Evolutionary conservation across 805 yeast genomes (phyloP).

Genomic region (Blastobotrys terrestris): DNA sequence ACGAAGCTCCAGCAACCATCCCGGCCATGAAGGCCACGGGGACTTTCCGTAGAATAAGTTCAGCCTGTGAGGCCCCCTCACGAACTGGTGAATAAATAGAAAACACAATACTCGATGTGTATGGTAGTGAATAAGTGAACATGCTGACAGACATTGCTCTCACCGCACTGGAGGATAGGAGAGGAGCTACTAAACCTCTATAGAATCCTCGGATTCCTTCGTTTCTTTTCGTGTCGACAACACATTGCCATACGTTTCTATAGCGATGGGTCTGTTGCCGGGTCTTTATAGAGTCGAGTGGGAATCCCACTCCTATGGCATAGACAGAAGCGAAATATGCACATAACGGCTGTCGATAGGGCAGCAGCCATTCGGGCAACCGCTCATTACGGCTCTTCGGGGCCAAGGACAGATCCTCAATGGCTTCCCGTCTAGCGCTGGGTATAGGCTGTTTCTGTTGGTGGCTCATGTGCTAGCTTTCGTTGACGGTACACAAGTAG

Average conservation of each 20-base stretch:
- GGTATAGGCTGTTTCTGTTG: background rate
- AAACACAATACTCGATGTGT: slow-evolving; percentile 16
- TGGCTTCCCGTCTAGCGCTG: background rate
- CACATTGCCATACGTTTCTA: slow-evolving; percentile 51
- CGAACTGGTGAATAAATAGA: slow-evolving; percentile 13
- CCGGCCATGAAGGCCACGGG: slow-evolving; percentile 44
- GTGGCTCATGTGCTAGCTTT: slow-evolving; percentile 1
- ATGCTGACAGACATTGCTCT: slow-evolving; percentile 61
- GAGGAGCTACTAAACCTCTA: slow-evolving; percentile 71
- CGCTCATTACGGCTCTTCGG: background rate
- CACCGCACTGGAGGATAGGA: slow-evolving; percentile 54
- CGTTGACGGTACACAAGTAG: no score
- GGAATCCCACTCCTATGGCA: slow-evolving; percentile 71
- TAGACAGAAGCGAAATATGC: slow-evolving; percentile 60
- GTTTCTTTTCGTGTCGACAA: slow-evolving; percentile 43
- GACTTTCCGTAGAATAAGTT: slow-evolving; percentile 10
- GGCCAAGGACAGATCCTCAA: slow-evolving; percentile 1
- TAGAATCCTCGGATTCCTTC: slow-evolving; percentile 72
- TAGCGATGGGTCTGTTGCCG: slow-evolving; percentile 76
- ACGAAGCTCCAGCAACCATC: slow-evolving; percentile 52
- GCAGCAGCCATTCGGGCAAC: slow-evolving; percentile 14
- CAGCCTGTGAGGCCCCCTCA: slow-evolving; percentile 8
- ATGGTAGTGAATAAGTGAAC: slow-evolving; percentile 49
- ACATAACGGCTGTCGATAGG: slow-evolving; percentile 48
- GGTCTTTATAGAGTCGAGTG: slow-evolving; percentile 81